Evolutionary conservation across 1,139 yeast genomes (phyloP), one percentile per base, ranked within the genome.

Genomic region (Hyphopichia buzzinii): DNA sequence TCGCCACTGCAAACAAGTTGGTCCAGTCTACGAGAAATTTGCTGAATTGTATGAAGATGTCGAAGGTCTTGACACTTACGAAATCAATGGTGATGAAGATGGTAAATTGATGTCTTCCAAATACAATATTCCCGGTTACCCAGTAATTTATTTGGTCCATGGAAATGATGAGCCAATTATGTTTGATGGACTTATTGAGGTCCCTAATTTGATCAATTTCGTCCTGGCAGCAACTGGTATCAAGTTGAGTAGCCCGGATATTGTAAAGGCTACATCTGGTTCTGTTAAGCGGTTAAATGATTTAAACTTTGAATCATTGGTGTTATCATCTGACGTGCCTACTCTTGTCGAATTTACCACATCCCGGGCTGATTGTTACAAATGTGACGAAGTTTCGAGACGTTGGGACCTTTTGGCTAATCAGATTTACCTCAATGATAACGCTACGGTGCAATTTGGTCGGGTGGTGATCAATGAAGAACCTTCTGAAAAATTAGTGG

Each of bases 31-130:
- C 57, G 86, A 81, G 43, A 66, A 74, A 50, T 65, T 83, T 30
- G 81, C 82, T 1, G 72, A 69, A 4, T 48, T 68, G 8, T 83
- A 72, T 50, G 61, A 58, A 14, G 72, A 68, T 24, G 58, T 60
- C 21, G 67, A 68, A 4, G 69, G 73, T 30, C 54, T 84, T 17
- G 77, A 74, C 46, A 64, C 79, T 26, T 78, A 74, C 17, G 79
- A 81, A 54, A 71, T 84, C 37, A 84, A 85, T 55, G 92, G 86
- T 3, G 92, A 84, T 48, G 65, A 64, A 39, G 72, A 82, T 54
- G 77, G 77, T 1, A 69, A 74, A 36, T 70, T 72, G 44, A 64
- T 78, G 58, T 71, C 78, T 26, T 72, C 71, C 42, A 70, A 74
- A 51, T 82, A 75, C 55, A 72, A 72, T 12, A 64, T 81, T 32